Evolutionary conservation across 306 rosid genomes (phyloP), one percentile per base, ranked within the genome.

Genomic region (Betula pendula): DNA sequence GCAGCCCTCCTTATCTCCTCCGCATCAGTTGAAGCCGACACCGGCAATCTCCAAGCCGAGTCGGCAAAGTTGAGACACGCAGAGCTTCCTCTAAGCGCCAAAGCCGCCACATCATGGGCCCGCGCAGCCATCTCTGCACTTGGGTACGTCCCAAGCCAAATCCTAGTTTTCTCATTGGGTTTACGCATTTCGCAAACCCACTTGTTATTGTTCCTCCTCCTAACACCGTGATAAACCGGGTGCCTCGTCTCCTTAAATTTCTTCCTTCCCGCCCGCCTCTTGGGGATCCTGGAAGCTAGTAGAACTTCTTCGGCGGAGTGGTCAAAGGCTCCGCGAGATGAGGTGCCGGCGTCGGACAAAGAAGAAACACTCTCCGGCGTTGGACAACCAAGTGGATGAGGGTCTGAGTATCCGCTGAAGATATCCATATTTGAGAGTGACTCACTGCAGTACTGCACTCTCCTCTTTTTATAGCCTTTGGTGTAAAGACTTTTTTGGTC

Each of bases 111-210:
- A 43, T 94, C 98, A 19, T 94, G 96, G 0, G 98, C 98, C 0
- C 98, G 84, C 0, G 97, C 98, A 0, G 97, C 97, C 95, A 92
- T 94, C 74, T 94, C 93, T 0, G 97, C 85, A 0, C 91, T 94
- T 0, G 87, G 79, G 67, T 90, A 90, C 0, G 98, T 94, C 15
- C 98, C 98, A 2, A 94, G 92, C 98, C 98, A 94, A 6, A 94
- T 86, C 56, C 96, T 84, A 0, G 88, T 19, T 40, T 89, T 92
- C 67, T 77, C 81, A 29, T 87, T 70, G 1, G 98, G 98, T 29
- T 90, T 92, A 0, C 98, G 85, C 29, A 94, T 73, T 76, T 94
- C 98, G 45, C 96, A 92, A 1, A 92, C 98, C 98, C 97, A 94
- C 77, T 88, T 94, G 86, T 88, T 77, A 6, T 87, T 89, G 81